Evolutionary conservation across 768 basidiomycete species (phyloP).

Genomic region (Chlorophyllum brunneum): DNA sequence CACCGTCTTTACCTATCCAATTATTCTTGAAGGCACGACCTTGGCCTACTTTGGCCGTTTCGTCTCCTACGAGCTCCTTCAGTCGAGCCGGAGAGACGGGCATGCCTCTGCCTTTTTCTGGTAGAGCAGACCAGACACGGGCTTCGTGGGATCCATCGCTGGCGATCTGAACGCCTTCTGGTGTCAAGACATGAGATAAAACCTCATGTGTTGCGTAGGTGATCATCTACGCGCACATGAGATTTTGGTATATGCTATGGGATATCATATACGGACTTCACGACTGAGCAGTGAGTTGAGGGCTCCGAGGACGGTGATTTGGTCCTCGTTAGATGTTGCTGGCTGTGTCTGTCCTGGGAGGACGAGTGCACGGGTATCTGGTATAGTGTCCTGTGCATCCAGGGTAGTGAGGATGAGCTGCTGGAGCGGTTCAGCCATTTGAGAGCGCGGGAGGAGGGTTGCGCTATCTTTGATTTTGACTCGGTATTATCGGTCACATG

Average conservation of each 20-base stretch:
- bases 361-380: conserved; percentile 65
- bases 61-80: conserved; percentile 76
- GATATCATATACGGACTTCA: conserved; percentile 50
- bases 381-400: conserved; percentile 47
- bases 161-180: conserved; percentile 80
- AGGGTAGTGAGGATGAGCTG: conserved; percentile 75
- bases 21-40: conserved; percentile 94
- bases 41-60: conserved; percentile 90
- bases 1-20: conserved; percentile 92
- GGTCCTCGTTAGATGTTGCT: conserved; percentile 68
- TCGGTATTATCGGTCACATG: conserved; percentile 20
- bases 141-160: conserved; percentile 90
- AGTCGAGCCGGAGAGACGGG: conserved; percentile 67
- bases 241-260: not conserved
- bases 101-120: conserved; percentile 61
- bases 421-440: conserved; percentile 78
- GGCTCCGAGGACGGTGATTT: conserved; percentile 83
- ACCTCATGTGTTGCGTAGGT: conserved; percentile 75
- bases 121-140: conserved; percentile 86
- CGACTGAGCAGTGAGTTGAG: conserved; percentile 87
- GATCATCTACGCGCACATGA: conserved; percentile 62
- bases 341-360: conserved; percentile 59
- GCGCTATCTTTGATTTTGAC: conserved; percentile 14
- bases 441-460: conserved; percentile 7
- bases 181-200: conserved; percentile 66